Percentiles rank a stretch among this genome's conserved stretches.
phyloP scores from a whole-genome alignment of 768 basidiomycete species.

The Hygrophoropsis aurantiaca region DNA sequence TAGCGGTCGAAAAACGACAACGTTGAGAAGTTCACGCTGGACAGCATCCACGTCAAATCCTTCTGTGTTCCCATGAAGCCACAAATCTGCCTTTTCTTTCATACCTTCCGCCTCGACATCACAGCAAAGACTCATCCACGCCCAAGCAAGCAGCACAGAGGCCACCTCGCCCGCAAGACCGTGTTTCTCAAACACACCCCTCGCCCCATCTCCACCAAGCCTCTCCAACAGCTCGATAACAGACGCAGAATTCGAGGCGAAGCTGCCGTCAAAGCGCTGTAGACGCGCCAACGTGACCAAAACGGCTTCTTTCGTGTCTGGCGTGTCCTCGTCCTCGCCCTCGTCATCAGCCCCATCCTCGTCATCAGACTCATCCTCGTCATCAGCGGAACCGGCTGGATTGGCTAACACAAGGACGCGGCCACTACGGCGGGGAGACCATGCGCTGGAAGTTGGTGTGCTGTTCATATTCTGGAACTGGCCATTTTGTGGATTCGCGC shows the following conservation, averaged over 20 bases:
- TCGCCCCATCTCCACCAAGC: too few relatives aligned
- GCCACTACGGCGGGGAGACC: too few relatives aligned
- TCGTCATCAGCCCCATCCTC: background rate
- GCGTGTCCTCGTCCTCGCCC: background rate
- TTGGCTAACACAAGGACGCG: background rate
- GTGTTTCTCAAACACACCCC: background rate
- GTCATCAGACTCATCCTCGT: background rate
- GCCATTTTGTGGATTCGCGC: too few relatives aligned
- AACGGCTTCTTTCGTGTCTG: too few relatives aligned
- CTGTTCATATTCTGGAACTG: too few relatives aligned
- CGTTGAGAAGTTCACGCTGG: too few relatives aligned
- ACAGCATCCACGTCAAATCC: too few relatives aligned
- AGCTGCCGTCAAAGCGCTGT: constrained; percentile 4
- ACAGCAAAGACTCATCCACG: background rate
- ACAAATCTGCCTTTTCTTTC: too few relatives aligned
- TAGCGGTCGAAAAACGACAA: too few relatives aligned
- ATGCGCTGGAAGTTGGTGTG: background rate
- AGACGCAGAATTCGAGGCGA: background rate
- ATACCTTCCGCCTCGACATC: too few relatives aligned
- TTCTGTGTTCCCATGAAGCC: too few relatives aligned
- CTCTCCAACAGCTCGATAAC: background rate
- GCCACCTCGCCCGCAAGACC: background rate
- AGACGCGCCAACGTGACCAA: background rate
- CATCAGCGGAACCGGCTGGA: background rate
- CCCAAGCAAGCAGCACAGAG: background rate